Percentiles rank a stretch among this genome's conserved stretches.
Conservation (phyloP, 192 early-diverging fungal species). For the Podila verticillata region DNA sequence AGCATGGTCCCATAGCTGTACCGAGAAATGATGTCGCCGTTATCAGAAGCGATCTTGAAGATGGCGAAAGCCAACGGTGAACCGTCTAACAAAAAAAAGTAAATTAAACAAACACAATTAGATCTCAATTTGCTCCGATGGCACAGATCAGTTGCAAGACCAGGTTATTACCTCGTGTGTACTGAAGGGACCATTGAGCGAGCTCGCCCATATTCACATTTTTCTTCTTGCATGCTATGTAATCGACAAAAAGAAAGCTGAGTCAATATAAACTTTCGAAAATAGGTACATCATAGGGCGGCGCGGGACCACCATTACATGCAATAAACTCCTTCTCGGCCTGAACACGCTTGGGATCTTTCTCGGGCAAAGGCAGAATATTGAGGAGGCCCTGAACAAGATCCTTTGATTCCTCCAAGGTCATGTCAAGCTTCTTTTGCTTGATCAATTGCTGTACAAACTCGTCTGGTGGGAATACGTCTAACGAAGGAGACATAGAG, state of each 20-base stretch:
- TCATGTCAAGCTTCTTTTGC: slow-evolving; percentile 13
- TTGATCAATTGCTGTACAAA: slow-evolving; percentile 27
- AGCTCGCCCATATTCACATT: slow-evolving; percentile 2
- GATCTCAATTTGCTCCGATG: neutral
- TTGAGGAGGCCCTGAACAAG: slow-evolving; percentile 16
- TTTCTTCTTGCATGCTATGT: slow-evolving; percentile 28
- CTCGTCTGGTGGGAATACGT: slow-evolving; percentile 26
- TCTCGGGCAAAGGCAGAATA: slow-evolving; percentile 15
- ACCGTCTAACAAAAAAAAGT: slow-evolving; percentile 39
- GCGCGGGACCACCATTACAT: slow-evolving; percentile 4
- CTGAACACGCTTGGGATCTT: slow-evolving; percentile 20
- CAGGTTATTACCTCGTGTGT: slow-evolving; percentile 22
- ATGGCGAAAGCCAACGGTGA: slow-evolving; percentile 52
- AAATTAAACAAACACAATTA: too few relatives aligned
- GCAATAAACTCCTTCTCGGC: slow-evolving; percentile 25
- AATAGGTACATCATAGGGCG: neutral
- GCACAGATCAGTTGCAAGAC: neutral
- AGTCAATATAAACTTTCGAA: neutral
- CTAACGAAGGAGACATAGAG: neutral
- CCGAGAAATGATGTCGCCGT: slow-evolving; percentile 51
- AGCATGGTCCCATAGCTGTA: slow-evolving; percentile 61
- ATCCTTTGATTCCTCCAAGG: slow-evolving; percentile 16
- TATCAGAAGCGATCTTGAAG: slow-evolving; percentile 50
- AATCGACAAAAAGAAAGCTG: neutral
- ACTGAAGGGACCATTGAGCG: slow-evolving; percentile 18